Base-by-base conservation (phyloP, 164 flowering plant genomes). In the Umbilicus rupestris region DNA sequence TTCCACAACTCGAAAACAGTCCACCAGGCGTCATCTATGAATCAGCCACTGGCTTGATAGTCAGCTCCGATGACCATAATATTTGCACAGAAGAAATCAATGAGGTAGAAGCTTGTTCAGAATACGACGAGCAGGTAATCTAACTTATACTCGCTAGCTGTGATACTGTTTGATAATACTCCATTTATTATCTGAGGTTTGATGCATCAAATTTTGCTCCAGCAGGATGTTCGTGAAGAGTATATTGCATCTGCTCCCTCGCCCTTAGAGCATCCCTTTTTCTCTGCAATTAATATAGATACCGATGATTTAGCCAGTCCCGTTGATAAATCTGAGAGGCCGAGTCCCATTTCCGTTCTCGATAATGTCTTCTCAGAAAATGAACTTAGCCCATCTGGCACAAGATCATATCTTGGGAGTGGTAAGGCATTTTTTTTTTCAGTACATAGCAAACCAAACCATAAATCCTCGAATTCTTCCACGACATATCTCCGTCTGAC, bases 261-360 rank as follows among this genome's bases (percentile, higher is more conserved):
- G 47, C 47, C 71, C 60, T 80, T 78, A 28, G 77, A 82, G 2
- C 50, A 81, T n/a, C 68, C 71, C 65, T 77, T 75, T 74, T 69
- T 65, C 31, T 52, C 59, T 24, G 31, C 59, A 64, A 63, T 62
- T 22, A 63, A 35, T 31, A 70, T 64, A 20, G 74, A 74, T 47
- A 68, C 62, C 60, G 83, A 79, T 74, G 75, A 72, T 72, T 46
- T 67, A 30, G 85, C 79, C 46, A 49, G 15, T 59, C 28, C 60
- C 60, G 47, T 20, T 39, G 84, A 81, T 19, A 74, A 71, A 68
- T 71, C 74, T 58, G 94, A 82, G 73, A 68, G 88, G 62, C 87
- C 85, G 26, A 94, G 99, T 78, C 97, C 97, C 16, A 73, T 87
- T 28, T 94, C 99, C 59, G 93, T 94, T 72, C 95, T 94, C 63